phyloP scores from a whole-genome alignment of 2,329 filamentous ascomycete species.

The Aspergillaceae sp. region DNA sequence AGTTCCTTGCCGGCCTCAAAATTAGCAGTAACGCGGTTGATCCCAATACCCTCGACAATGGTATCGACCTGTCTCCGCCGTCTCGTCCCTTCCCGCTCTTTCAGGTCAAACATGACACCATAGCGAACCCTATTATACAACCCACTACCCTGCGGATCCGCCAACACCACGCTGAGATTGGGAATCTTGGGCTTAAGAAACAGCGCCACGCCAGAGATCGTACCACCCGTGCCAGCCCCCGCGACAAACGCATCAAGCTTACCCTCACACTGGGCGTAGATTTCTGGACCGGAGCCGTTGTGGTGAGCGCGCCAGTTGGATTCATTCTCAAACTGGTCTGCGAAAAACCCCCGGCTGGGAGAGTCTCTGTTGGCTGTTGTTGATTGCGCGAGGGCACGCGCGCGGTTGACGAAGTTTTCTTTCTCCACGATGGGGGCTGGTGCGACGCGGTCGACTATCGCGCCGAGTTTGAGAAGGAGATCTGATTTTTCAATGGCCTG shows the following conservation, averaged over 20 bases:
- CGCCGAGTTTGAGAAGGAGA: slow-evolving; percentile 79
- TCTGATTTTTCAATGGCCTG: slow-evolving; percentile 82
- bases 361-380: slow-evolving; percentile 25
- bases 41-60: slow-evolving; percentile 90
- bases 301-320: slow-evolving; percentile 86
- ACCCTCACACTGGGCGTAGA: slow-evolving; percentile 67
- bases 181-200: slow-evolving; percentile 69
- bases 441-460: slow-evolving; percentile 80
- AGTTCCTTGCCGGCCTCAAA: slow-evolving; percentile 80
- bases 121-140: slow-evolving; percentile 86
- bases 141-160: slow-evolving; percentile 89
- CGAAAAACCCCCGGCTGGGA: slow-evolving; percentile 76
- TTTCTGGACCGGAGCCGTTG: slow-evolving; percentile 78
- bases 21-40: slow-evolving; percentile 90
- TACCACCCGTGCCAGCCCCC: slow-evolving; percentile 90
- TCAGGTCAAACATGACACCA: slow-evolving; percentile 89
- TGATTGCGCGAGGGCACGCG: slow-evolving; percentile 54
- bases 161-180: slow-evolving; percentile 64
- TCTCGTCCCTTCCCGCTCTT: slow-evolving; percentile 83
- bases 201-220: slow-evolving; percentile 75
- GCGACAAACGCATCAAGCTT: slow-evolving; percentile 78
- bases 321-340: slow-evolving; percentile 88
- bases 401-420: slow-evolving; percentile 89
- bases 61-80: slow-evolving; percentile 87
- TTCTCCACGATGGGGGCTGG: slow-evolving; percentile 91